Base-by-base conservation (phyloP, 2,329 filamentous ascomycete genomes). In the Xylaria arbuscula region DNA sequence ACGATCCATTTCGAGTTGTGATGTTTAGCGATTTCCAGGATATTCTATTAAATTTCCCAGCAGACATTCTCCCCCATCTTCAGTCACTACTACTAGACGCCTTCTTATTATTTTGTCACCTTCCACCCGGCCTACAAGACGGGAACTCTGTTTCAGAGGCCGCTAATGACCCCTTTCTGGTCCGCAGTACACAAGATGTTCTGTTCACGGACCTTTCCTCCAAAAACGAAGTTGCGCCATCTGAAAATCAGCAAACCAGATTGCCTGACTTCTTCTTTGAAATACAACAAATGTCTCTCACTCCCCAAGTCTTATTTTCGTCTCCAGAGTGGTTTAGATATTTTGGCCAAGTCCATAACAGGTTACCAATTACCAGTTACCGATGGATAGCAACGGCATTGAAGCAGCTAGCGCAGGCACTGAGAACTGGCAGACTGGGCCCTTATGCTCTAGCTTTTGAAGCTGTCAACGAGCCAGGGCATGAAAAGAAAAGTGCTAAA, bases 1-100 rank as follows among this genome's bases (percentile, higher is more conserved):
- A 94, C 67, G 95, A 98, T 75, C 92, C 93, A 0, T 97, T 92
- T 72, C 87, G 94, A 42, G 88, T 96, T 3, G 87, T 97, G 54
- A 87, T 98, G 75, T 94, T 90, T 73, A 87, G 89, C 0, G 96
- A 98, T 77, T 83, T 98, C 22, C 82, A 88, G 69, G 84, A 87
- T 0, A 84, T 92, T 34, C 76, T 97, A 1, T 81, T 89, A 38
- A 74, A 81, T 58, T 78, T 90, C 4, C 87, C 88, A 0, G 59
- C 71, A 0, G 38, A 62, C 5, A 76, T 76, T 32, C 72, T 84
- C 66, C 63, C 76, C 64, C 67, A 68, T 2, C 75, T 87, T 0
- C 79, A 77, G 8, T 74, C 78, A 10, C 77, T 85, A 34, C 78
- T 97, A 0, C 62, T 96, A 22, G 87, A 94, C 74, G 89, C 90